Base-by-base conservation (phyloP, 257 asterid species). In the Oldenlandia corymbosa region DNA sequence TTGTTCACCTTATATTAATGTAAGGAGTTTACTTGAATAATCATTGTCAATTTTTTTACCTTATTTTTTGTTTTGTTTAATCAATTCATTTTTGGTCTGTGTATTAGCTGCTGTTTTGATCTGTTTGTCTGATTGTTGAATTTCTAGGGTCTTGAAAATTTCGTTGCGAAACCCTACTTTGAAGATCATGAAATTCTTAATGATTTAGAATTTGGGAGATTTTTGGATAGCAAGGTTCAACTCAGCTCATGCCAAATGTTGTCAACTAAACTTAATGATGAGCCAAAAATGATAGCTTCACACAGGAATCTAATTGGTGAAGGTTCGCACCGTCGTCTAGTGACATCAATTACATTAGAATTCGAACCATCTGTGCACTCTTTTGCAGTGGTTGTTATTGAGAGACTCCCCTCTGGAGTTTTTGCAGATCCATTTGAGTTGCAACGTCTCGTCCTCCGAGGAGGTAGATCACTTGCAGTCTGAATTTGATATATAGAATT, bases 391-490 rank as follows among this genome's bases (percentile, higher is more conserved):
- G 70, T 85, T 65, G n/a, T 82, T 63, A 60, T 89, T 34, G 95
- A 87, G 72, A 82, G 75, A 57, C 79, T 92, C 63, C 97, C 97
- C n/a, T 66, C 79, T 58, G 99, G 94, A 51, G 88, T 87, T 60
- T 92, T 92, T 70, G 85, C 96, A 27, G 99, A 92, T 76, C 93
- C 96, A 50, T 92, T 92, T 75, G 96, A 92, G 80, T 84, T 92
- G 71, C 88, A 89, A 54, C 96, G 84, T 79, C 87, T 87, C 65
- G 83, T 86, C 55, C 88, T 78, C n/a, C 87, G 88, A 8, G 82
- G 78, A 53, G 96, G 97, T 89, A 87, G 21, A 37, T 45, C 51
- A 36, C 20, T 70, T 3, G 50, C 53, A 20, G 13, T 28, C 67
- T 18, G 1, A 24, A 16, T 28, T 9, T 12, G 46, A 20, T n/a